Evolutionary conservation across 208 protist genomes (phyloP).

Genomic region (Porcisia deanei): DNA sequence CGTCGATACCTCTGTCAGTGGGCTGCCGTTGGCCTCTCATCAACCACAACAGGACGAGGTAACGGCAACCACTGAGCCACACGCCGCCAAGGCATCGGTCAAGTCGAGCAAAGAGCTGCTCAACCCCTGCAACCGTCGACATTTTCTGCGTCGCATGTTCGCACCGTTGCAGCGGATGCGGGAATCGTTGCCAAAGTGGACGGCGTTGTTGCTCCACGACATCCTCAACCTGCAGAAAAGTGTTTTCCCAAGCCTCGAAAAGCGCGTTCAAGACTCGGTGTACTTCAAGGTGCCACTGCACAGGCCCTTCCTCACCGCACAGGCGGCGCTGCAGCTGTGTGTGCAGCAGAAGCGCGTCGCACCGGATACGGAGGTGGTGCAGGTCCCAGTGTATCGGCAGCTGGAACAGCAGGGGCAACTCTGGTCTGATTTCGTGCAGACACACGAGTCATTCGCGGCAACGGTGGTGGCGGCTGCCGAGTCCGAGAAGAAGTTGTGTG

Average conservation of each 20-base stretch:
- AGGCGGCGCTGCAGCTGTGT: slow-evolving; percentile 41
- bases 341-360: slow-evolving; percentile 17
- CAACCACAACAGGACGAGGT: background rate
- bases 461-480: background rate
- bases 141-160: slow-evolving; percentile 75
- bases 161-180: slow-evolving; percentile 53
- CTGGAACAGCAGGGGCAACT: slow-evolving; percentile 16
- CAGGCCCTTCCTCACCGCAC: slow-evolving; percentile 51
- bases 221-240: slow-evolving; percentile 48
- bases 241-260: slow-evolving; percentile 51
- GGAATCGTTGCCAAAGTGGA: slow-evolving; percentile 44
- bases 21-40: background rate
- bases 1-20: background rate
- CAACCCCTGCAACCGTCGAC: slow-evolving; percentile 41
- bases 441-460: background rate
- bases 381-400: slow-evolving; percentile 20
- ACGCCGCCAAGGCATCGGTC: background rate
- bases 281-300: slow-evolving; percentile 67
- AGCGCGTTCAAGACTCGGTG: slow-evolving; percentile 29
- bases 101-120: slow-evolving; percentile 40
- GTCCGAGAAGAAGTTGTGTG: background rate
- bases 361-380: slow-evolving; percentile 28
- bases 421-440: slow-evolving; percentile 17
- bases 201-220: slow-evolving; percentile 56
- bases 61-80: background rate